phyloP scores from a whole-genome alignment of 2,329 filamentous ascomycete species.

The Xylaria sp. region DNA sequence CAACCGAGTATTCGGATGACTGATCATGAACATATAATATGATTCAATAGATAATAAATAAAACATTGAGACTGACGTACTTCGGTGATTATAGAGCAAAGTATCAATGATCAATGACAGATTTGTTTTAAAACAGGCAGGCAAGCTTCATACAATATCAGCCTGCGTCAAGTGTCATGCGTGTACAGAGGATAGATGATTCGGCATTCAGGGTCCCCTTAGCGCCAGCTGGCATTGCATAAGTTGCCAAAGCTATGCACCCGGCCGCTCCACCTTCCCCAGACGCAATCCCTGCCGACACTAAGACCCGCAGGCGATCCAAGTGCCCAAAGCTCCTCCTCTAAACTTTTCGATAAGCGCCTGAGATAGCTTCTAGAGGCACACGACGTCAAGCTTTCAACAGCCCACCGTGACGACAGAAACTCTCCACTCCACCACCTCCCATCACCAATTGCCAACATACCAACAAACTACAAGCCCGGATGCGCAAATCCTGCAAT shows the following conservation, averaged over 20 bases:
- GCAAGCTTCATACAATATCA: background rate
- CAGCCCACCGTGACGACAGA: constrained; percentile 25
- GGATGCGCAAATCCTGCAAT: constrained; percentile 15
- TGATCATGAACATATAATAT: background rate
- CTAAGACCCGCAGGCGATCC: constrained; percentile 16
- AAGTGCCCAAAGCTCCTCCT: constrained; percentile 35
- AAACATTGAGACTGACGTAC: background rate
- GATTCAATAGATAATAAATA: background rate
- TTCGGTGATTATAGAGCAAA: background rate
- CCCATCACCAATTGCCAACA: background rate
- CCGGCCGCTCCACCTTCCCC: constrained; percentile 15
- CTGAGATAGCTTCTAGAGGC: constrained; percentile 12
- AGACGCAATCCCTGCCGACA: background rate
- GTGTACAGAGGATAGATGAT: background rate
- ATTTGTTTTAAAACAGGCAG: background rate
- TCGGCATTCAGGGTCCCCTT: background rate
- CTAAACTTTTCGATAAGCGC: constrained; percentile 32
- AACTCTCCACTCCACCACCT: constrained; percentile 33
- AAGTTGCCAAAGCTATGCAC: background rate
- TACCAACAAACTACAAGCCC: background rate
- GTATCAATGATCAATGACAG: background rate
- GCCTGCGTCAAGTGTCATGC: too few species aligned
- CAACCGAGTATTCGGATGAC: background rate
- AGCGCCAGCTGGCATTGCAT: constrained; percentile 26
- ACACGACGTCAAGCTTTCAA: constrained; percentile 37